Evolutionary conservation across 2,329 filamentous ascomycete genomes (phyloP), one percentile per base, ranked within the genome.

Genomic region (Leptographium radiaticola): DNA sequence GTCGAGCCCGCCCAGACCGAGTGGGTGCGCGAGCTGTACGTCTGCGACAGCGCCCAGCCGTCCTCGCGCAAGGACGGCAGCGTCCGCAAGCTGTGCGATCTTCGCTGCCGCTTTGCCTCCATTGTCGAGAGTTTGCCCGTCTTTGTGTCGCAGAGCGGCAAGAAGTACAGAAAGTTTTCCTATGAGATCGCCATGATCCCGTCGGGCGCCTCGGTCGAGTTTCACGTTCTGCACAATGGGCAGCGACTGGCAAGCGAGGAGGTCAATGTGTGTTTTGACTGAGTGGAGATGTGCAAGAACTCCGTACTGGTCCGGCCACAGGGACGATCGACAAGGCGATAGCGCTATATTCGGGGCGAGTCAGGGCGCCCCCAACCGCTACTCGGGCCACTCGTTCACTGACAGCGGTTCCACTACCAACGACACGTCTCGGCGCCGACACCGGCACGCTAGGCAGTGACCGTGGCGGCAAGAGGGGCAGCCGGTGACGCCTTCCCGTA

Each of bases 171-270:
- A 25, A 52, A 48, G 31, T 52, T 59, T 12, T 25, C 15, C 2
- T 55, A 50, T 34, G 55, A 56, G 11, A 53, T 59, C 15, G 52
- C 56, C 38, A 57, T 59, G 57, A 44, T 52, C 16, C 57, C 57
- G 8, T 49, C 52, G 2, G 56, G 57, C 10, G 56, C 56, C 2
- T 42, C 54, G 1, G 49, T 55, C 11, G 53, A 57, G 25, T 58
- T 58, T 36, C 39, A 40, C 25, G 36, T 58, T 33, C 48, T 36
- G 13, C 53, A 54, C 53, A 47, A 53, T 13, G 55, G 46, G 25
- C 15, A 51, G 51, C 51, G 45, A 11, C 48, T 57, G 34, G 53
- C 56, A 8, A 55, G 48, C 39, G 31, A 53, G 30, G 44, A 49
- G 36, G 56, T 55, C 20, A 51, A 52, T 7, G 51, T 57, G 48